A percentile compares a stretch with the other conserved stretches of the same genome.
Evolutionary conservation across 345 rosid genomes (phyloP).

Genomic region (Erodium maritimum): DNA sequence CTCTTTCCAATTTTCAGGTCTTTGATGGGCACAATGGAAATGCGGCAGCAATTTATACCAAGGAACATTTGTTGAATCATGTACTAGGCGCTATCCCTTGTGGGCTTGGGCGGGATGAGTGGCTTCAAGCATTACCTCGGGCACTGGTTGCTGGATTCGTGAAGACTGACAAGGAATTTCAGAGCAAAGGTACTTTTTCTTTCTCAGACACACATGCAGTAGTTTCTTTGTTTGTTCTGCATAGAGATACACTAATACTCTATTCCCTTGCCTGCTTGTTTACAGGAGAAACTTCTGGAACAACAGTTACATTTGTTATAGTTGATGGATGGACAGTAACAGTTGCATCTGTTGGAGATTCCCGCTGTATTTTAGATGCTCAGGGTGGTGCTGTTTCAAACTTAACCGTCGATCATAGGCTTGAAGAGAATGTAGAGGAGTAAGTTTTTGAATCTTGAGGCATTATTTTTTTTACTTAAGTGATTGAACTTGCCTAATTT

Average conservation of each 20-base stretch:
- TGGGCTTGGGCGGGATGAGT: conserved; percentile 67
- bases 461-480: conserved; percentile 6
- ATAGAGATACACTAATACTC: conserved; percentile 8
- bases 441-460: conserved; percentile 20
- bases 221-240: conserved; percentile 1
- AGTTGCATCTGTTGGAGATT: conserved; percentile 89
- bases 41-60: conserved; percentile 78
- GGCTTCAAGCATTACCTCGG: conserved; percentile 82
- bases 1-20: conserved; percentile 31
- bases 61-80: conserved; percentile 58
- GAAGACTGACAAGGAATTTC: conserved; percentile 89
- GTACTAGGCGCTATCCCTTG: conserved; percentile 60
- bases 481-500: background rate
- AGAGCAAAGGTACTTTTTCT: conserved; percentile 48
- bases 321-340: conserved; percentile 93
- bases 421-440: conserved; percentile 83
- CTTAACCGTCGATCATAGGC: conserved; percentile 83
- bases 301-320: conserved; percentile 84
- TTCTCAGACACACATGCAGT: background rate
- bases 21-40: conserved; percentile 93
- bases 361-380: conserved; percentile 75
- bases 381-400: conserved; percentile 58
- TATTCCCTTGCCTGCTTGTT: conserved; percentile 6
- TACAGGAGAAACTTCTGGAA: conserved; percentile 87
- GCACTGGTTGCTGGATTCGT: conserved; percentile 91